phyloP scores from a whole-genome alignment of 2,329 filamentous ascomycete species.

The Bertia moriformis region DNA sequence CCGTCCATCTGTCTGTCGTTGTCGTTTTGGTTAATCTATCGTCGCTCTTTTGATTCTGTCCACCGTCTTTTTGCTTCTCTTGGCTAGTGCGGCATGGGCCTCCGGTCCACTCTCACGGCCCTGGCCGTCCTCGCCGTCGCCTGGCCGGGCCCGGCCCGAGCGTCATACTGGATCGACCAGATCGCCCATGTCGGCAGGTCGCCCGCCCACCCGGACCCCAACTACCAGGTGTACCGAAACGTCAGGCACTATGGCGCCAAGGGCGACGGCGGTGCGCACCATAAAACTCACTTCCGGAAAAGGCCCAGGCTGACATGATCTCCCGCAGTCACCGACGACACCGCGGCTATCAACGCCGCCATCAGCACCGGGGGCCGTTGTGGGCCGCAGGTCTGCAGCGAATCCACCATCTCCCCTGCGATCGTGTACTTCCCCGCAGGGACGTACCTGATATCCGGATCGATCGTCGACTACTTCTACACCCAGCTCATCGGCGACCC shows the following conservation, averaged over 20 bases:
- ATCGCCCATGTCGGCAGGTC: slow-evolving; percentile 13
- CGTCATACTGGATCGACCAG: slow-evolving; percentile 24
- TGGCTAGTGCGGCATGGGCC: too few species aligned
- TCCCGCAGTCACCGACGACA: slow-evolving; percentile 38
- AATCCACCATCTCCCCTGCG: slow-evolving; percentile 13
- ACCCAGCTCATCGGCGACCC: slow-evolving; percentile 66
- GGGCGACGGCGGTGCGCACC: slow-evolving; percentile 4
- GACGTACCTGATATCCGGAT: slow-evolving; percentile 57
- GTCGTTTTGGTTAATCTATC: too few species aligned
- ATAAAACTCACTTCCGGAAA: too few species aligned
- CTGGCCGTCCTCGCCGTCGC: background rate
- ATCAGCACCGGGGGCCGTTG: slow-evolving; percentile 28
- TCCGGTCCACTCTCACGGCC: background rate
- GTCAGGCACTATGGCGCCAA: slow-evolving; percentile 20
- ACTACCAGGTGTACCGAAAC: slow-evolving; percentile 20
- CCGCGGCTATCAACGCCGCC: slow-evolving; percentile 33
- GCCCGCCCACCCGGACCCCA: background rate
- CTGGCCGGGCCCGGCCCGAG: too few species aligned
- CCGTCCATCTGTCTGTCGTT: too few species aligned
- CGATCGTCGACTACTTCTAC: slow-evolving; percentile 65
- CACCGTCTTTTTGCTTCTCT: too few species aligned
- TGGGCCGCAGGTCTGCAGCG: slow-evolving; percentile 18
- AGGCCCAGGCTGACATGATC: too few species aligned
- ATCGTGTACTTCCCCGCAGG: slow-evolving; percentile 14
- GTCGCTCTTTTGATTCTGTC: too few species aligned